phyloP scores from a whole-genome alignment of 83 land plant species.

The Diphasiastrum complanatum region DNA sequence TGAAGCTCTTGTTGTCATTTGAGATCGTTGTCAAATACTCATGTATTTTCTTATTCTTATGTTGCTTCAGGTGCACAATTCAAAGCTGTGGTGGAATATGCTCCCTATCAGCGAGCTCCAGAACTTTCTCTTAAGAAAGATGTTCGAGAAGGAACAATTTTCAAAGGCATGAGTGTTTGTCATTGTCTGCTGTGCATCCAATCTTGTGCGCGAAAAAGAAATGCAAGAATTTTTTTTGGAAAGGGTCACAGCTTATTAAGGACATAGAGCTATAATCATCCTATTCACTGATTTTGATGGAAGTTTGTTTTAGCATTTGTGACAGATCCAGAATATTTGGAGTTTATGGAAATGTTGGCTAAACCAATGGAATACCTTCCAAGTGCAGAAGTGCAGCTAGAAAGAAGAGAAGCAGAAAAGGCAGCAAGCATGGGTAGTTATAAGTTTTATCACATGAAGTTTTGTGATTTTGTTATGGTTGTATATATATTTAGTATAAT shows the following conservation, averaged over 20 bases:
- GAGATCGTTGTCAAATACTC: background rate
- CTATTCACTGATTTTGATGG: no score
- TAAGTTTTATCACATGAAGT: no score
- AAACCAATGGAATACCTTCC: constrained; percentile 86
- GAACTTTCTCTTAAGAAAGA: constrained; percentile 62
- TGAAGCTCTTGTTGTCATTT: background rate
- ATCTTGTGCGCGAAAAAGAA: constrained; percentile 19
- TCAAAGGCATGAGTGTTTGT: constrained; percentile 46
- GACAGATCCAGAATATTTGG: constrained; percentile 63
- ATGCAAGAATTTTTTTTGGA: background rate
- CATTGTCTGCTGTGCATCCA: no score
- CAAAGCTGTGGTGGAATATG: constrained; percentile 74
- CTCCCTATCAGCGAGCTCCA: constrained; percentile 85
- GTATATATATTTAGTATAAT: no score
- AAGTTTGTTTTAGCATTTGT: background rate
- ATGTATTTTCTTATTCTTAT: background rate
- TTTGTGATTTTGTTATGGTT: no score
- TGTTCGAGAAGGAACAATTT: constrained; percentile 73
- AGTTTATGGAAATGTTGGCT: constrained; percentile 62
- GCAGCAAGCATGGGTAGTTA: no score
- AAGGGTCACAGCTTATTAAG: no score
- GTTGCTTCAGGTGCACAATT: constrained; percentile 71
- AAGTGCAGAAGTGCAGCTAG: constrained; percentile 93
- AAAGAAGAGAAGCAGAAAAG: constrained; percentile 66
- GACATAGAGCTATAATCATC: no score